Conservation (phyloP, 306 rosid species). For the Coriaria nepalensis region DNA sequence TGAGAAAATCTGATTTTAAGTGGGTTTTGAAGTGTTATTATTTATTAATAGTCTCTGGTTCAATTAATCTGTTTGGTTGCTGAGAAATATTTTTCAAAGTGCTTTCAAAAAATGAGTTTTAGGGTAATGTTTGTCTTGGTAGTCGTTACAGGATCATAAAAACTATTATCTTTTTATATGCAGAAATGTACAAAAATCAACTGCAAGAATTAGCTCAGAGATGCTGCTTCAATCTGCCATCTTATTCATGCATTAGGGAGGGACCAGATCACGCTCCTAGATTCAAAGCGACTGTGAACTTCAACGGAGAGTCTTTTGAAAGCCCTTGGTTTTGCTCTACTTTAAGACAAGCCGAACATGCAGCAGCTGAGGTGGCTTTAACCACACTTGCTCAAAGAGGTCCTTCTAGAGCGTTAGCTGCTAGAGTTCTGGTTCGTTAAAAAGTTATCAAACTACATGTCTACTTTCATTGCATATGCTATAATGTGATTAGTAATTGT, state of each 20-base stretch:
- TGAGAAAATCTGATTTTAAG: too few species aligned
- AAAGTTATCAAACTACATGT: background rate
- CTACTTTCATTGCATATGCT: too few species aligned
- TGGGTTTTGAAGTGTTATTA: too few species aligned
- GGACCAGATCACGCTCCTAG: slow-evolving; percentile 92
- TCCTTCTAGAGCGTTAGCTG: slow-evolving; percentile 70
- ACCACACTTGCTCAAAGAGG: slow-evolving; percentile 55
- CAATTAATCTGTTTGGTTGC: too few species aligned
- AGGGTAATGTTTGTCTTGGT: background rate
- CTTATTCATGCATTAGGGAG: slow-evolving; percentile 80
- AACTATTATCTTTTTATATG: background rate
- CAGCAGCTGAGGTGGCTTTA: slow-evolving; percentile 76
- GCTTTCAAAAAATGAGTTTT: slow-evolving; percentile 4
- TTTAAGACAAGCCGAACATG: slow-evolving; percentile 77
- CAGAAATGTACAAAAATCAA: slow-evolving; percentile 65
- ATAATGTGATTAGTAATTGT: background rate
- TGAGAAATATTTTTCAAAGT: too few species aligned
- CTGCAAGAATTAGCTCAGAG: slow-evolving; percentile 87
- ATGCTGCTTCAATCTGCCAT: slow-evolving; percentile 79
- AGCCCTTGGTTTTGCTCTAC: slow-evolving; percentile 73
- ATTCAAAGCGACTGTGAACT: slow-evolving; percentile 75
- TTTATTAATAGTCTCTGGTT: too few species aligned
- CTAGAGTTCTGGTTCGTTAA: slow-evolving; percentile 64
- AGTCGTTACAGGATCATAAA: background rate
- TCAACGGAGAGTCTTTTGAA: slow-evolving; percentile 68